These are phyloP conservation scores for Botrytis porri DNA, from an alignment of 2,329 filamentous ascomycete species.

Conservation along the genomic window DNA sequence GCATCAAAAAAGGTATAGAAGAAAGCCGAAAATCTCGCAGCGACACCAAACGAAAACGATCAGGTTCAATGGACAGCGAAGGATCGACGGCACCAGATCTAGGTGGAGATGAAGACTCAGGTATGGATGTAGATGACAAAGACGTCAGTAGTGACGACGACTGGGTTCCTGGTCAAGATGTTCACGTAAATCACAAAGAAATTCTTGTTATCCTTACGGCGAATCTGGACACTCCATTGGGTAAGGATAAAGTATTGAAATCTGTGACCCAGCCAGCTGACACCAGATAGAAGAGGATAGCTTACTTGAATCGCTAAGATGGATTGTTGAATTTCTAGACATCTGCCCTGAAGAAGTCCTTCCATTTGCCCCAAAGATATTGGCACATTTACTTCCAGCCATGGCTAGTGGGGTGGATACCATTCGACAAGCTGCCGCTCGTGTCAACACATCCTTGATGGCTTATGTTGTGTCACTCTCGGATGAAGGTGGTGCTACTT, in stretches of 20 bases:
- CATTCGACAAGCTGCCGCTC: constrained; percentile 81
- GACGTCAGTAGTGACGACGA: constrained; percentile 75
- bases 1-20: constrained; percentile 85
- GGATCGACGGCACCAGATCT: constrained; percentile 53
- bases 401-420: constrained; percentile 90
- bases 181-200: constrained; percentile 87
- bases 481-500: constrained; percentile 54
- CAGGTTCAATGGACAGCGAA: constrained; percentile 66
- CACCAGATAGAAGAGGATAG: constrained; percentile 74
- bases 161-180: constrained; percentile 96
- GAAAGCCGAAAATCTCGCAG: constrained; percentile 72
- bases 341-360: constrained; percentile 97
- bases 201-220: constrained; percentile 89
- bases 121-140: constrained; percentile 54
- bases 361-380: constrained; percentile 86
- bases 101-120: constrained; percentile 58
- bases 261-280: constrained; percentile 22
- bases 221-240: constrained; percentile 78
- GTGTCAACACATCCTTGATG: constrained; percentile 88
- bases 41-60: constrained; percentile 64
- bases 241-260: constrained; percentile 44
- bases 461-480: constrained; percentile 91
- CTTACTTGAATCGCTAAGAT: constrained; percentile 82
- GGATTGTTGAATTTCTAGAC: constrained; percentile 95
- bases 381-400: constrained; percentile 88